Percentiles rank a stretch among this genome's conserved stretches.
Conservation (phyloP, 2,329 filamentous ascomycete species). For the Fusarium globosum region DNA sequence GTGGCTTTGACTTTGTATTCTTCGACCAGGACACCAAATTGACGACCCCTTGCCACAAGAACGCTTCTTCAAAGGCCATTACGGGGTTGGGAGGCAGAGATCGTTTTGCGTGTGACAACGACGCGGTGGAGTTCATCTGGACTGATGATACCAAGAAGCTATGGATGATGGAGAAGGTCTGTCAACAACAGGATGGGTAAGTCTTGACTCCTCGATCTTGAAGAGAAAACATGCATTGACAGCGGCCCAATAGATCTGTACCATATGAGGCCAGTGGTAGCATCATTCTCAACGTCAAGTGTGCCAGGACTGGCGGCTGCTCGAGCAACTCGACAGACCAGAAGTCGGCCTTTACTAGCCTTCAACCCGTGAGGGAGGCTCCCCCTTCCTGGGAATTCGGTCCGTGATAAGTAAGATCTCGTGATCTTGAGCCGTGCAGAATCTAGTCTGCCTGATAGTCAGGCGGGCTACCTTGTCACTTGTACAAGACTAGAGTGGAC, state of each 20-base stretch:
- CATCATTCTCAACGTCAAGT: constrained; percentile 35
- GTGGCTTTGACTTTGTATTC: constrained; percentile 55
- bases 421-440: constrained; percentile 12
- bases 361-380: constrained; percentile 43
- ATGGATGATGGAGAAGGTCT: constrained; percentile 59
- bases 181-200: constrained; percentile 53
- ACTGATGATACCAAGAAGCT: constrained; percentile 44
- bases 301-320: constrained; percentile 38
- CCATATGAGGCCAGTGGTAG: constrained; percentile 50
- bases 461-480: constrained; percentile 7
- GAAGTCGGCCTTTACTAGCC: constrained; percentile 45
- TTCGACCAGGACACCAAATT: constrained; percentile 54
- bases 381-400: constrained; percentile 12
- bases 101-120: constrained; percentile 58
- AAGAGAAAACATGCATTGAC: neutral
- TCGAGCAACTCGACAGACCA: constrained; percentile 48
- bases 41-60: constrained; percentile 56
- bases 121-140: constrained; percentile 58
- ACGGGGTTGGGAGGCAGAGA: constrained; percentile 35
- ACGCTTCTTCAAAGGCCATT: constrained; percentile 54
- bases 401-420: neutral
- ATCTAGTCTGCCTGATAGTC: constrained; percentile 2
- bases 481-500: neutral
- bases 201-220: constrained; percentile 13
- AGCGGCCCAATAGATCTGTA: constrained; percentile 30